These are phyloP conservation scores for Rugonectria rugulosa DNA, from an alignment of 2,329 filamentous ascomycete genomes.

Conservation along the genomic window DNA sequence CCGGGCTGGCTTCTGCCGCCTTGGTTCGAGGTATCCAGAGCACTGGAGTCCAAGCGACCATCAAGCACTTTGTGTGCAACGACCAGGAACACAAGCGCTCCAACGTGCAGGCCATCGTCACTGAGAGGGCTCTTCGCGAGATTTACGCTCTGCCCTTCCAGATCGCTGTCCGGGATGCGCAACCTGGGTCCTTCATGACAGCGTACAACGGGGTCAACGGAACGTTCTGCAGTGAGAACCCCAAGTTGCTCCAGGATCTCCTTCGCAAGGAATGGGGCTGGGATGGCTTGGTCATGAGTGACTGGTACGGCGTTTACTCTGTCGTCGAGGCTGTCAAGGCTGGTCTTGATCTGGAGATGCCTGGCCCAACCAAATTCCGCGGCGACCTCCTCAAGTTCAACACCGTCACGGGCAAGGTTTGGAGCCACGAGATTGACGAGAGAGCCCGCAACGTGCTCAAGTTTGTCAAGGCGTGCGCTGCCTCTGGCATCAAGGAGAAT, in stretches of 20 bases:
- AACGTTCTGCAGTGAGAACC: conserved; percentile 62
- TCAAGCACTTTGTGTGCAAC: conserved; percentile 70
- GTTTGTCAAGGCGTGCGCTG: conserved; percentile 64
- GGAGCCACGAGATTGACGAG: conserved; percentile 62
- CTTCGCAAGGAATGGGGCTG: conserved; percentile 65
- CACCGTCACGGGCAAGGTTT: conserved; percentile 64
- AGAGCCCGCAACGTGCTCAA: conserved; percentile 65
- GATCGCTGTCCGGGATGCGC: conserved; percentile 59
- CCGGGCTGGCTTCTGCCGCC: conserved; percentile 61
- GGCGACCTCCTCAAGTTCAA: conserved; percentile 60
- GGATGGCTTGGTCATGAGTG: conserved; percentile 65
- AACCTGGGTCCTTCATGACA: conserved; percentile 65
- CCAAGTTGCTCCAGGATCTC: conserved; percentile 57
- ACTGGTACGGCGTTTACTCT: conserved; percentile 67
- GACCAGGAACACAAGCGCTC: conserved; percentile 67
- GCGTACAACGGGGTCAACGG: conserved; percentile 68
- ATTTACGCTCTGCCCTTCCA: conserved; percentile 67
- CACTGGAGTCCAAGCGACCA: conserved; percentile 62
- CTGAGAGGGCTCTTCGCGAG: conserved; percentile 64
- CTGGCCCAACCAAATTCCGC: conserved; percentile 60
- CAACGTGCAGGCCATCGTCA: conserved; percentile 62
- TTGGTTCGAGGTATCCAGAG: conserved; percentile 64
- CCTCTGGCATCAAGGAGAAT: conserved; percentile 61
- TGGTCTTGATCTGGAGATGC: conserved; percentile 68
- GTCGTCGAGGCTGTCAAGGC: conserved; percentile 59